Conservation (phyloP, 192 early-diverging fungal genomes). For the Haplosporangium gracile region DNA sequence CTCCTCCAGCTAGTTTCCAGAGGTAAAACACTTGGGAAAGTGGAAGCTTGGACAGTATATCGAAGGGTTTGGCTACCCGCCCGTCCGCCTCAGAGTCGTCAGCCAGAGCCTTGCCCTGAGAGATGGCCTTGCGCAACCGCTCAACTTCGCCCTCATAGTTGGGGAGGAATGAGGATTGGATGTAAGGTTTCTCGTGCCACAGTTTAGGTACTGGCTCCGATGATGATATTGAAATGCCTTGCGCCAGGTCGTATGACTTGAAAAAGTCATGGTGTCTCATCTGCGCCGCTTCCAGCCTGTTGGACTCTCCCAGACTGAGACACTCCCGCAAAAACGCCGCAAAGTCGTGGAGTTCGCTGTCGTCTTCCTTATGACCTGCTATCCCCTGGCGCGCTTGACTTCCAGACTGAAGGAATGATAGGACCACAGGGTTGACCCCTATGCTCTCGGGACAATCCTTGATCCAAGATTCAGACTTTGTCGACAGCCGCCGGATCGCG, state of each 20-base stretch:
- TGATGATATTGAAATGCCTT: neutral
- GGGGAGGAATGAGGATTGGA: slow-evolving; percentile 57
- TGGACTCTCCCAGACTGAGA: slow-evolving; percentile 11
- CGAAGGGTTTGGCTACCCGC: neutral
- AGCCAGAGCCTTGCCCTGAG: neutral
- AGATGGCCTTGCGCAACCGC: slow-evolving; percentile 24
- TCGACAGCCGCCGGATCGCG: slow-evolving; percentile 45
- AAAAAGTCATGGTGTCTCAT: slow-evolving; percentile 33
- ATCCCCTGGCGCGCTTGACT: slow-evolving; percentile 2
- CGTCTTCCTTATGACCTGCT: neutral
- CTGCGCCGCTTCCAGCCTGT: slow-evolving; percentile 25
- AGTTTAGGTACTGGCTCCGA: neutral
- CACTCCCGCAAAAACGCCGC: slow-evolving; percentile 27
- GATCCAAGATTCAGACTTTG: slow-evolving; percentile 36
- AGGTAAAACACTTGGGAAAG: slow-evolving; percentile 69
- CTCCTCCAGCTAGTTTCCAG: slow-evolving; percentile 76
- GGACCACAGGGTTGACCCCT: slow-evolving; percentile 59
- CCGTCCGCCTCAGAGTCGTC: neutral
- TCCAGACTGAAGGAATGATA: slow-evolving; percentile 60
- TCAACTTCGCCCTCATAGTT: slow-evolving; percentile 57
- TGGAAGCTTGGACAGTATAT: slow-evolving; percentile 58
- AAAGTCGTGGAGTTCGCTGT: neutral
- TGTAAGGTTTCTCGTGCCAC: slow-evolving; percentile 55
- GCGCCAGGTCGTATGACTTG: slow-evolving; percentile 13
- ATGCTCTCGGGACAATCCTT: slow-evolving; percentile 43